Evolutionary conservation across 2,329 filamentous ascomycete genomes (phyloP), one percentile per base, ranked within the genome.

Genomic region (Sporothrix schenckii): DNA sequence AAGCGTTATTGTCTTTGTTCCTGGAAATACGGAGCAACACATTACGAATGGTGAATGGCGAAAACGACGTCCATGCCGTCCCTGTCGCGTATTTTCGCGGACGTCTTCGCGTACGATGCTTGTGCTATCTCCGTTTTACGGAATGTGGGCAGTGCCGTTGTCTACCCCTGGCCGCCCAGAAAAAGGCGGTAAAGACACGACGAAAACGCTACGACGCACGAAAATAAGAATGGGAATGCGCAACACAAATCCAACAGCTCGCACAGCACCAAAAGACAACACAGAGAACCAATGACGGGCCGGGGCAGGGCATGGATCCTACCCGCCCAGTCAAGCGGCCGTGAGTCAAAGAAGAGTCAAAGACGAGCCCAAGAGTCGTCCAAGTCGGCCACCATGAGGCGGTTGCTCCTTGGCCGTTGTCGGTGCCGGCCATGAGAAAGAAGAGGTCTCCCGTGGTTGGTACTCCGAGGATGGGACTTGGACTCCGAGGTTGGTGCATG

Each of bases 401-500:
- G 2, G 41, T 3, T 14, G 9, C 41, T 11, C n/a, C 34, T 65
- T 65, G 39, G 65, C 50, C 65, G 65, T 50, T 50, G 19, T 67
- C 65, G 65, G 65, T 54, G 34, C 65, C 65, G 65, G 65, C 19
- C 13, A 66, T 2, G 19, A 66, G 50, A 16, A n/a, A n/a, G 10
- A 44, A 27, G 44, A 14, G 2, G 24, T 27, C n/a, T 7, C 21
- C 58, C 58, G 61, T 65, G 61, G 61, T 50, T 49, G 44, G 41
- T 34, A 4, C 58, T 61, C 58, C 39, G 58, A 63, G 58, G 41
- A 16, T 13, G 14, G 41, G 41, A 13, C 41, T 13, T 44, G 41
- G 41, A 13, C 41, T 44, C 41, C 41, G 41, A 44, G 47, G 49
- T 19, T 50, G 49, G 49, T 34, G 27, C 30, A 39, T n/a, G 54